phyloP scores from a whole-genome alignment of 2,329 filamentous ascomycete species.

The Sclerotinia trifoliorum region DNA sequence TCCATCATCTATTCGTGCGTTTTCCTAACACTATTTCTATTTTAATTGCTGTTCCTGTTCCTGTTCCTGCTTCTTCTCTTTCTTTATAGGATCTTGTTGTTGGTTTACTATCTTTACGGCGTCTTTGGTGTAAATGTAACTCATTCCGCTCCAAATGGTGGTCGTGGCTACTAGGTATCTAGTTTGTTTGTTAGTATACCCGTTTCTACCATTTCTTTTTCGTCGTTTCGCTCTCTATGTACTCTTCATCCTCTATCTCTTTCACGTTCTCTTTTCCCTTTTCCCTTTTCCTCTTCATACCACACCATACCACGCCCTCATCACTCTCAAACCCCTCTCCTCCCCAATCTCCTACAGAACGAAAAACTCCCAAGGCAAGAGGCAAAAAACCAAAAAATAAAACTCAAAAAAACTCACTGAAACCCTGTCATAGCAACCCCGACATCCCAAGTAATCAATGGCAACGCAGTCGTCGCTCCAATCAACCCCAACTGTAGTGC shows the following conservation, averaged over 20 bases:
- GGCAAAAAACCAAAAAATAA: background rate
- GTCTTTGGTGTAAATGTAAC: slow-evolving; percentile 87
- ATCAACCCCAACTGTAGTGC: slow-evolving; percentile 86
- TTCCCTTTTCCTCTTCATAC: background rate
- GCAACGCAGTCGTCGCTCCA: slow-evolving; percentile 77
- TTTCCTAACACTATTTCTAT: background rate
- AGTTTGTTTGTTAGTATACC: slow-evolving; percentile 30
- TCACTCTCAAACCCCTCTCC: background rate
- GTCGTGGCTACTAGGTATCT: slow-evolving; percentile 82
- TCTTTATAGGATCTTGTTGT: slow-evolving; percentile 35
- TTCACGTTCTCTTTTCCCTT: no score
- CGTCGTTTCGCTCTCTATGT: no score
- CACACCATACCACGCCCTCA: background rate
- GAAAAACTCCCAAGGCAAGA: no score
- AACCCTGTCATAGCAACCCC: slow-evolving; percentile 55
- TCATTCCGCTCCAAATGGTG: slow-evolving; percentile 89
- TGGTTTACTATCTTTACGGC: slow-evolving; percentile 79
- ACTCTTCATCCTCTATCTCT: no score
- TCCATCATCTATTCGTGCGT: background rate
- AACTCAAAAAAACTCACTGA: slow-evolving; percentile 58
- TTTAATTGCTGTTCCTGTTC: background rate
- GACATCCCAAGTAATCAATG: slow-evolving; percentile 64
- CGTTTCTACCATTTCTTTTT: slow-evolving; percentile 34
- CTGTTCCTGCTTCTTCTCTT: slow-evolving; percentile 13
- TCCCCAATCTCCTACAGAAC: background rate